phyloP scores from a whole-genome alignment of 106 monocot genomes.

The Gastrodia elata region DNA sequence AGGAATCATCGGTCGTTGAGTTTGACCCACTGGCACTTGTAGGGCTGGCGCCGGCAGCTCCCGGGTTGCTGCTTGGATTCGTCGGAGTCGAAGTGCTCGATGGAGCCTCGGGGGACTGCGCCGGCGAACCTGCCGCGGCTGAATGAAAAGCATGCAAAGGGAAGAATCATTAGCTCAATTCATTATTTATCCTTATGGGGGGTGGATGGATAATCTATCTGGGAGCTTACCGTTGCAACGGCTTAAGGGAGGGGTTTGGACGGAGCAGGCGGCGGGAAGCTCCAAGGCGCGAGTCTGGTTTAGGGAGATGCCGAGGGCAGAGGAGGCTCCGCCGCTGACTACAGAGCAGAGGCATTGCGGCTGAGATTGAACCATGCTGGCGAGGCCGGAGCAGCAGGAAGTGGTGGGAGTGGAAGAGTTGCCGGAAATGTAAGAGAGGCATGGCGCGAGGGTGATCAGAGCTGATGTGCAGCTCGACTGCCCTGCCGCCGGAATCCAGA shows the following conservation, averaged over 20 bases:
- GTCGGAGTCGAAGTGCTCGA: constrained; percentile 1
- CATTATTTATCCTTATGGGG: not conserved
- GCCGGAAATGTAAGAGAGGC: constrained; percentile 39
- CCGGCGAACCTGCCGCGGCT: not conserved
- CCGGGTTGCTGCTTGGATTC: constrained; percentile 1
- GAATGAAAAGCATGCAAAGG: not conserved
- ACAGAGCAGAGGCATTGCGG: constrained; percentile 44
- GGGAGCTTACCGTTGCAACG: constrained; percentile 38
- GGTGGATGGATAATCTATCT: too few species aligned
- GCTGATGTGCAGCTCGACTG: constrained; percentile 25
- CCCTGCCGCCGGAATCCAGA: not conserved
- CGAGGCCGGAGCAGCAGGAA: constrained; percentile 49
- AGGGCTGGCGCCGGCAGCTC: not conserved
- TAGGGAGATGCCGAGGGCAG: constrained; percentile 24
- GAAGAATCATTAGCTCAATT: not conserved
- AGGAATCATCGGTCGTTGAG: not conserved
- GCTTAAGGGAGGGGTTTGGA: constrained; percentile 38
- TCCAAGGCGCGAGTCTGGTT: constrained; percentile 17
- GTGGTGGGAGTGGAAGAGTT: constrained; percentile 25
- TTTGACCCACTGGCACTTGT: constrained; percentile 6
- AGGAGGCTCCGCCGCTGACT: constrained; percentile 15
- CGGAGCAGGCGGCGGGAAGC: constrained; percentile 8
- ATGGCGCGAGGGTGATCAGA: constrained; percentile 34
- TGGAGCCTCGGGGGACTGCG: not conserved
- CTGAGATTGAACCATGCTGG: constrained; percentile 28